Conservation (phyloP, 2,329 filamentous ascomycete genomes). For the Hypoxylon sp. region DNA sequence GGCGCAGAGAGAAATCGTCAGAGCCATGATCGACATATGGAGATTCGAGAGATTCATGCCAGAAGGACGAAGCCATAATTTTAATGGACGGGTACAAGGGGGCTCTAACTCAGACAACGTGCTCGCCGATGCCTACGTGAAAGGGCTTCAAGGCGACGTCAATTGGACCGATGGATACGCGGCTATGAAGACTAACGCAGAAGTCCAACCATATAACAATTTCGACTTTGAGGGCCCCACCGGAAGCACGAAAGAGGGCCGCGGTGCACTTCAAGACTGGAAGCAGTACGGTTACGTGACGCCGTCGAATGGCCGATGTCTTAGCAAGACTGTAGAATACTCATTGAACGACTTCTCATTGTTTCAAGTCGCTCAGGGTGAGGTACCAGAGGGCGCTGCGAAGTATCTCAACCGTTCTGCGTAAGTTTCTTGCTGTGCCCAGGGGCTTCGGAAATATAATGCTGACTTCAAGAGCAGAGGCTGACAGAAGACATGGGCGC, state of each 20-base stretch:
- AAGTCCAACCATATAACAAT: conserved; percentile 63
- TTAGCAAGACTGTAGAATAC: conserved; percentile 69
- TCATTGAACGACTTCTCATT: conserved; percentile 69
- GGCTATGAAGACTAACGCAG: conserved; percentile 68
- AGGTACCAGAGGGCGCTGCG: conserved; percentile 60
- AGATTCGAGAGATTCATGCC: conserved; percentile 65
- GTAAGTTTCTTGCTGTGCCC: conserved; percentile 14
- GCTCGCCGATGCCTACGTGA: conserved; percentile 70
- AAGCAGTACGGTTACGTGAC: conserved; percentile 67
- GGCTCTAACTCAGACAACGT: conserved; percentile 71
- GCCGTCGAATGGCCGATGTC: conserved; percentile 61
- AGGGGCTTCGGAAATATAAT: background rate
- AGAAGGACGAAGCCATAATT: conserved; percentile 66
- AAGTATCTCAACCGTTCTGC: conserved; percentile 66
- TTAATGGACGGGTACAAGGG: conserved; percentile 68
- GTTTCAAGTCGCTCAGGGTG: conserved; percentile 65
- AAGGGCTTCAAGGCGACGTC: conserved; percentile 59
- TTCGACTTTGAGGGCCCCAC: conserved; percentile 62
- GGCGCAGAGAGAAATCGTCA: conserved; percentile 65
- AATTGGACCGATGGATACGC: conserved; percentile 66
- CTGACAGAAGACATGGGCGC: conserved; percentile 71
- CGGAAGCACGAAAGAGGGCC: conserved; percentile 66
- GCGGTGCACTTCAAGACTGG: conserved; percentile 71
- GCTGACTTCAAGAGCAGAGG: conserved; percentile 50
- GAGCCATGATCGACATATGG: conserved; percentile 70